Base-by-base conservation (phyloP, 202 grass and related monocot species). In the Elaeis oleifera region DNA sequence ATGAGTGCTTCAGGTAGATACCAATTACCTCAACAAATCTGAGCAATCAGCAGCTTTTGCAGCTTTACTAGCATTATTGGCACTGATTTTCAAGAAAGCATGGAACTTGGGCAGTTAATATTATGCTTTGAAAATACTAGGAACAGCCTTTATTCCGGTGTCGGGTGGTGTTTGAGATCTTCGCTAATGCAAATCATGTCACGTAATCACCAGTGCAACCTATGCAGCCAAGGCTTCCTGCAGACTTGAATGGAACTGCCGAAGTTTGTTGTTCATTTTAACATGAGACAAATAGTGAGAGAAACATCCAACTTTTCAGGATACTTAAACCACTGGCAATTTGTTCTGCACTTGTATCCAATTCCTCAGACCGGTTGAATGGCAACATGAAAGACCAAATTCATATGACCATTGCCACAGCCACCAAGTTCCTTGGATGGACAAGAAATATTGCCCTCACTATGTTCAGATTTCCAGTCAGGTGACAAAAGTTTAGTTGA, bases 361-460 rank as follows among this genome's bases (percentile, higher is more conserved):
- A 56, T 61, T 90, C 91, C 70, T 83, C 81, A 8, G 79, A 68
- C 53, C 74, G 74, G 53, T 20, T 59, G 56, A 79, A 72, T 22
- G 84, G 84, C 50, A 83, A 60, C 23, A 73, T 73, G 8, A 81
- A 81, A 81, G 36, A 88, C 70, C 78, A 96, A 78, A 65, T 79
- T 88, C 36, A 96, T 50, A 62, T 74, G 36, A 31, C 77, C 71
- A 16, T 85, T 71, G 16, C 81, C 84, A 6, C 91, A 96, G 49
- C 91, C 91, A 76, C 81, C 91, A 22, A 83, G 60, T 66, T 96
- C 79, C 74, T 90, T 83, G 18, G 84, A 78, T 9, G 91, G 91
- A 67, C 91, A 96, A 67, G 55, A 79, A 18, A 96, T 82, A 51
- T 74, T 84, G 39, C 79, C 74, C 73, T 78, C 84, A 27, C 82